These are phyloP conservation scores for Neurospora sp. DNA, from an alignment of 495 filamentous ascomycete genomes.

Conservation along the genomic window DNA sequence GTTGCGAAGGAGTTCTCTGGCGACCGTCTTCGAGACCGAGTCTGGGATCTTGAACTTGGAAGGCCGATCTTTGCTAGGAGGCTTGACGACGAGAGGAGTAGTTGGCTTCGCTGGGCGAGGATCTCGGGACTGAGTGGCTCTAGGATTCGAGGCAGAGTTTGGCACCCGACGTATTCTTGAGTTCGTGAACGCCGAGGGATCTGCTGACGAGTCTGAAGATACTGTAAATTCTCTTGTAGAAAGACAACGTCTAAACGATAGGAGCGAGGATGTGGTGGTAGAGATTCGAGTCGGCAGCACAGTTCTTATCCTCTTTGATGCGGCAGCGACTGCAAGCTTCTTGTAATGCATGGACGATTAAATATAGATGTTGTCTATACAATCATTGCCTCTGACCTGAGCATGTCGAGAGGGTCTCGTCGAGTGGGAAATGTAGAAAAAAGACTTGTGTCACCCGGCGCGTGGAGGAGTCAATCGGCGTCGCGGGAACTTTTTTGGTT, in stretches of 20 bases:
- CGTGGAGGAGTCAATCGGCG: background rate
- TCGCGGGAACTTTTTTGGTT: background rate
- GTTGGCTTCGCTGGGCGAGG: background rate
- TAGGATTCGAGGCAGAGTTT: background rate
- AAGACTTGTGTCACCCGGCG: background rate
- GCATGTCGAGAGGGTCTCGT: background rate
- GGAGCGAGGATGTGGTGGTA: background rate
- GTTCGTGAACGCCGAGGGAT: background rate
- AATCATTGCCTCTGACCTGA: background rate
- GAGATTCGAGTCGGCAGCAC: background rate
- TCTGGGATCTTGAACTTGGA: background rate
- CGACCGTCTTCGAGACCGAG: background rate
- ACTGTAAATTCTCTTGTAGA: background rate
- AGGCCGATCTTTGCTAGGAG: background rate
- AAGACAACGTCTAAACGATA: background rate
- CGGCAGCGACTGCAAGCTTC: background rate
- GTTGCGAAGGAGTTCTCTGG: background rate
- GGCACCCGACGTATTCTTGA: background rate
- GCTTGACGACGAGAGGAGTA: background rate
- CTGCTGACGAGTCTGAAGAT: background rate
- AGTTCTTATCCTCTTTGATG: background rate
- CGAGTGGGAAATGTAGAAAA: background rate
- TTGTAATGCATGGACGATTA: background rate
- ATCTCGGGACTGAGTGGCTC: background rate
- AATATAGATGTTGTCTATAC: background rate